phyloP scores from a whole-genome alignment of 441 rosid species.

The Erodium chrysanthum region DNA sequence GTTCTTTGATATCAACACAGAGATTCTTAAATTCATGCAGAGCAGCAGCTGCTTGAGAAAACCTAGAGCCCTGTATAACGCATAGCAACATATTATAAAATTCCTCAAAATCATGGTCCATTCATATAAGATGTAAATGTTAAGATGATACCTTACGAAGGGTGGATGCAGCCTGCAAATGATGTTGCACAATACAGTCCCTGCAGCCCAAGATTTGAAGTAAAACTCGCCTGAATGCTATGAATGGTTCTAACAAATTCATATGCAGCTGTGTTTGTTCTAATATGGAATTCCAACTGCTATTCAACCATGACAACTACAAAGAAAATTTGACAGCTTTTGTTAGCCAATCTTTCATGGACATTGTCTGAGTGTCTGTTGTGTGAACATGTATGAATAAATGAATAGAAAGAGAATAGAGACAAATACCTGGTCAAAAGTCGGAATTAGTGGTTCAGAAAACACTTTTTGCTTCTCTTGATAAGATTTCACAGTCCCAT shows the following conservation, averaged over 20 bases:
- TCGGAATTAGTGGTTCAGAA: constrained; percentile 53
- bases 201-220: constrained; percentile 71
- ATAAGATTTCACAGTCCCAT: constrained; percentile 29
- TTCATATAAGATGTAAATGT: constrained; percentile 14
- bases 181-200: constrained; percentile 56
- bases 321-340: constrained; percentile 22
- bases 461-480: constrained; percentile 34
- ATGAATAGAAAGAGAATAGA: background rate
- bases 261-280: constrained; percentile 69
- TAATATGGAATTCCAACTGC: constrained; percentile 68
- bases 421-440: constrained; percentile 52
- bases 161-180: constrained; percentile 81
- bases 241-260: constrained; percentile 89
- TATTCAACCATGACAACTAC: constrained; percentile 68
- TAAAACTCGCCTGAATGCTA: constrained; percentile 78
- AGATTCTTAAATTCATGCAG: constrained; percentile 80
- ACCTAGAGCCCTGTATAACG: constrained; percentile 62
- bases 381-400: background rate
- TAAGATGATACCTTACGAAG: constrained; percentile 68
- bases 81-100: constrained; percentile 19
- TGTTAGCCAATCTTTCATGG: constrained; percentile 12
- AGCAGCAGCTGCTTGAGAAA: constrained; percentile 83
- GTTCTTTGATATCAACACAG: constrained; percentile 38
- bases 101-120: constrained; percentile 7
- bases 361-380: background rate